Percentiles rank a stretch among this genome's conserved stretches.
Evolutionary conservation across 768 basidiomycete species (phyloP).

Genomic region (Boletus huronensis): DNA sequence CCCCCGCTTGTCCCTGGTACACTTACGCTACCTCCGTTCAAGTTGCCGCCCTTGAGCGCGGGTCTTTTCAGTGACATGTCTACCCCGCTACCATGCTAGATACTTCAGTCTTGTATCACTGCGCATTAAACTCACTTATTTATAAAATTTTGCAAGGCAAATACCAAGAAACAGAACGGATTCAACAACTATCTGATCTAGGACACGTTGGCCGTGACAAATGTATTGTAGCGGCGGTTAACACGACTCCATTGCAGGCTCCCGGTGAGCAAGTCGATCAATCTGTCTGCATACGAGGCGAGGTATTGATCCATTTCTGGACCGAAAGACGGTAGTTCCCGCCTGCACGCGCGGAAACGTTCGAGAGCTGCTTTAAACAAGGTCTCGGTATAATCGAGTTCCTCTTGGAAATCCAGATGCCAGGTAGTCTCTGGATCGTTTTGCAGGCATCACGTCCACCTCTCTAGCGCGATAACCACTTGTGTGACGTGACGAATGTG

Average conservation of each 20-base stretch:
- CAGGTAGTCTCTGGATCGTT: slow-evolving; percentile 4
- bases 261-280: slow-evolving; percentile 7
- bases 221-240: slow-evolving; percentile 10
- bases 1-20: slow-evolving; percentile 18
- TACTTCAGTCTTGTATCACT: background rate
- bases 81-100: background rate
- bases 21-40: slow-evolving; percentile 25
- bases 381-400: slow-evolving; percentile 4
- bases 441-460: background rate
- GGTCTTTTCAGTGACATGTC: slow-evolving; percentile 10
- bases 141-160: too few relatives aligned
- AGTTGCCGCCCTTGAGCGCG: slow-evolving; percentile 17
- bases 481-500: too few relatives aligned
- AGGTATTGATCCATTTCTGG: slow-evolving; percentile 7
- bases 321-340: slow-evolving; percentile 7
- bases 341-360: slow-evolving; percentile 1
- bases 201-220: too few relatives aligned
- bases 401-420: slow-evolving; percentile 14
- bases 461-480: too few relatives aligned
- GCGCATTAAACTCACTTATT: too few relatives aligned
- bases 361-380: slow-evolving; percentile 5
- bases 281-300: slow-evolving; percentile 6
- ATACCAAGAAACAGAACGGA: too few relatives aligned
- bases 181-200: too few relatives aligned
- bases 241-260: slow-evolving; percentile 15